These are phyloP conservation scores for Candida frijolesensis DNA, from an alignment of 1,139 yeast genomes.

Conservation along the genomic window DNA sequence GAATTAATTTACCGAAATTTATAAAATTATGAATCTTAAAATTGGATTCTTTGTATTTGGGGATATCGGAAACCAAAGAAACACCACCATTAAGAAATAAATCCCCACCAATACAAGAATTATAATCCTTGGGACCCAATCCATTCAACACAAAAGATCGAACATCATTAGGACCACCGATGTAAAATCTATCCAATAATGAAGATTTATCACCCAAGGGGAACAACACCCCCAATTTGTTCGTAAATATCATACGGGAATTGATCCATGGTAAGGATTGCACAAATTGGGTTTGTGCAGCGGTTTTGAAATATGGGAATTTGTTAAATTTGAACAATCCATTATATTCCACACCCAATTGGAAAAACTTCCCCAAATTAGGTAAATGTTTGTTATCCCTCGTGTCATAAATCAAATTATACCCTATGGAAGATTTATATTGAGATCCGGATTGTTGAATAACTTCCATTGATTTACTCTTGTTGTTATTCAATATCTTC, in stretches of 20 bases:
- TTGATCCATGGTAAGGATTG: conserved; percentile 18
- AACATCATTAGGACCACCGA: conserved; percentile 82
- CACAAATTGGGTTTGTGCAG: conserved; percentile 52
- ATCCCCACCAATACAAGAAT: conserved; percentile 76
- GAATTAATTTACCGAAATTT: conserved; percentile 72
- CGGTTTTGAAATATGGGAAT: conserved; percentile 45
- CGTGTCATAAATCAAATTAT: conserved; percentile 55
- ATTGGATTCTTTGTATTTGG: conserved; percentile 59
- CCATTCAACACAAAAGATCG: conserved; percentile 79
- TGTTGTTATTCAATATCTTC: conserved; percentile 56
- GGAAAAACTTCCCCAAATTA: conserved; percentile 54
- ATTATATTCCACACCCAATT: conserved; percentile 60
- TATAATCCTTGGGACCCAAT: conserved; percentile 77
- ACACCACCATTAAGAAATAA: conserved; percentile 70
- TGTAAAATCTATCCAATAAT: conserved; percentile 61
- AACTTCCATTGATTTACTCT: conserved; percentile 36
- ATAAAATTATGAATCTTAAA: conserved; percentile 70
- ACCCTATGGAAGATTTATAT: conserved; percentile 58
- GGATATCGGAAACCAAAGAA: conserved; percentile 67
- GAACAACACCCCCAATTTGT: conserved; percentile 55
- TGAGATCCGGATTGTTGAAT: conserved; percentile 58
- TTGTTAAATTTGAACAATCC: conserved; percentile 37
- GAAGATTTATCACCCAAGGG: conserved; percentile 35
- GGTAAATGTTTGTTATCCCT: conserved; percentile 62
- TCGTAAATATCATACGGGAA: conserved; percentile 42